Evolutionary conservation across 768 basidiomycete species (phyloP), one percentile per base, ranked within the genome.

Genomic region (Collybiopsis luxurians): DNA sequence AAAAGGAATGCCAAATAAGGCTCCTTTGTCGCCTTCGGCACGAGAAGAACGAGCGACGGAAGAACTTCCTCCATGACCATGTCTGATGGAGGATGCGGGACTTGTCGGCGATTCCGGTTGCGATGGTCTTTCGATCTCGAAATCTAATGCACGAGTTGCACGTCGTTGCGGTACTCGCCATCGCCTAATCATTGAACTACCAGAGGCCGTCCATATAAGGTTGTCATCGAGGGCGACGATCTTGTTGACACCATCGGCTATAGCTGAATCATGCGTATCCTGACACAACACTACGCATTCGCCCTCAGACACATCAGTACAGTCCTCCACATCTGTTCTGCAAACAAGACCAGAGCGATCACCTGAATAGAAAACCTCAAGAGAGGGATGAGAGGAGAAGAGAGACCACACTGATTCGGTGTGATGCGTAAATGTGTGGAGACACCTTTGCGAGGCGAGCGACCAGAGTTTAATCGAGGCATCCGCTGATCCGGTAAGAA

Each of bases 401-500:
- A 99, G 76, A 0, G 95, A 87, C 96, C 97, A 98, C 45, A 98
- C 94, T 13, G 90, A 90, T 59, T 95, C 93, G 13, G 90, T 86
- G 68, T 98, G 96, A 66, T 98, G 89, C 0, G 92, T 91, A 74
- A 98, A 99, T 1, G 96, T 98, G 65, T 99, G 95, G 15, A 99
- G 73, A 65, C 94, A 96, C 11, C 90, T 82, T 67, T 98, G 95
- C 0, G 92, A 84, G 1, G 81, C 72, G 17, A 98, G 78, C 1
- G 95, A 98, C 97, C 97, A 99, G 27, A 98, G 81, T 68, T 96
- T 98, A 69, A 93, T 83, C 2, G 92, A 93, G 10, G 92, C 87
- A 64, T 94, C 92, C 5, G 91, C 87, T 46, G 91, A 92, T 21
- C 90, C 90, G 47, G 90, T 92, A 24, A 93, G 76, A n/a, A 92